A percentile compares a stretch with the other conserved stretches of the same genome.
Conservation (phyloP, 257 asterid species). For the Coffea eugenioides region DNA sequence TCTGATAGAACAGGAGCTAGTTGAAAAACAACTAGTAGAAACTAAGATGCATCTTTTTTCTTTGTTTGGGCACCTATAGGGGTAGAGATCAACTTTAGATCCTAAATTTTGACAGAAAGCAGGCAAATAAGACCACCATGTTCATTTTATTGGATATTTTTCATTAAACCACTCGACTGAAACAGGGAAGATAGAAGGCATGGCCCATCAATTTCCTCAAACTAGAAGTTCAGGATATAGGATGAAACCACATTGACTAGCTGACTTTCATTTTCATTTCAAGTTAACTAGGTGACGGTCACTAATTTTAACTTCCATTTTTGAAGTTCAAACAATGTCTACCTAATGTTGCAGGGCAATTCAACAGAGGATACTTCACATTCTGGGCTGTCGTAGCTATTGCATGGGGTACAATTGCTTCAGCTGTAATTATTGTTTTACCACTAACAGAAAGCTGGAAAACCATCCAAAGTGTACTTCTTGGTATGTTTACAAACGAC, state of each 20-base stretch:
- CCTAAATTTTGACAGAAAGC: no score
- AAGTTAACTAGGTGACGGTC: background rate
- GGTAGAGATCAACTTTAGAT: background rate
- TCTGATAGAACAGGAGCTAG: background rate
- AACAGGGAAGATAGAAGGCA: background rate
- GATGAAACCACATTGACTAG: no score
- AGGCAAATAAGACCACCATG: background rate
- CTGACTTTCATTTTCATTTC: no score
- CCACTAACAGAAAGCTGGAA: constrained; percentile 82
- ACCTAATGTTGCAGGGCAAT: constrained; percentile 54
- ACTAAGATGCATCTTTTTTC: background rate
- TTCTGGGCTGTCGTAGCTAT: constrained; percentile 87
- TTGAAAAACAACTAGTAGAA: background rate
- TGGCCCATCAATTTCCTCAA: background rate
- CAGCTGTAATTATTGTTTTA: constrained; percentile 70
- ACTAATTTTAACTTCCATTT: background rate
- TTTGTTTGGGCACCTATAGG: background rate
- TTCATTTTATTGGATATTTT: background rate
- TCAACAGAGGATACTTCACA: constrained; percentile 81
- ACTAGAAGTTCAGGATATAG: background rate
- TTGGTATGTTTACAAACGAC: constrained; percentile 86
- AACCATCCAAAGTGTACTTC: constrained; percentile 53
- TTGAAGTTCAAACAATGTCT: background rate
- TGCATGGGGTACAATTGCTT: constrained; percentile 84
- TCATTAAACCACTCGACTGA: background rate